phyloP scores from a whole-genome alignment of 1,284 basidiomycete genomes.

The Exsudoporus floridanus region DNA sequence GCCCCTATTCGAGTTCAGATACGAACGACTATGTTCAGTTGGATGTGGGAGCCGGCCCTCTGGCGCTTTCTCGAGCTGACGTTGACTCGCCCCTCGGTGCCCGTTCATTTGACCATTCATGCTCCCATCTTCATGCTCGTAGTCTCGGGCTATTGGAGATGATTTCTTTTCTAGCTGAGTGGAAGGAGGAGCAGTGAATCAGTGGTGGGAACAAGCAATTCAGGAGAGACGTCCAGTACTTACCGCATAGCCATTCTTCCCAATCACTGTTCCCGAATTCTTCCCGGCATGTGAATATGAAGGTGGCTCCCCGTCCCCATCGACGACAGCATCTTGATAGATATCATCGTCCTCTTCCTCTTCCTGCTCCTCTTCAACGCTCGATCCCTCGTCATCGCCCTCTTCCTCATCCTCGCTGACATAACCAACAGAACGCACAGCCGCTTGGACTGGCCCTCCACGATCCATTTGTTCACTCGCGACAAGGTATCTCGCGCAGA shows the following conservation, averaged over 20 bases:
- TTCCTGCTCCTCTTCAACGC: slow-evolving; percentile 73
- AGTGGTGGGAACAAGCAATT: background rate
- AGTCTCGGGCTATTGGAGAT: slow-evolving; percentile 14
- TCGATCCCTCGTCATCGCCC: slow-evolving; percentile 63
- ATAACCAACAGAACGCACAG: slow-evolving; percentile 88
- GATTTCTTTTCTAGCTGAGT: slow-evolving; percentile 42
- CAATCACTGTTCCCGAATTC: slow-evolving; percentile 49
- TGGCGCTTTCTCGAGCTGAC: slow-evolving; percentile 72
- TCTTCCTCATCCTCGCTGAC: slow-evolving; percentile 75
- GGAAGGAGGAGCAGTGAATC: slow-evolving; percentile 27
- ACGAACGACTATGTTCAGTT: slow-evolving; percentile 21
- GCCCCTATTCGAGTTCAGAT: slow-evolving; percentile 18
- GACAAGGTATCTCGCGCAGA: slow-evolving; percentile 94
- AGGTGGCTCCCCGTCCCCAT: slow-evolving; percentile 51
- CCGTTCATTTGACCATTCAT: slow-evolving; percentile 32
- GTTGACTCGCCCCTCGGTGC: slow-evolving; percentile 50
- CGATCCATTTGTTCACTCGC: slow-evolving; percentile 94
- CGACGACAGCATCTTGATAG: slow-evolving; percentile 38
- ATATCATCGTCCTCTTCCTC: slow-evolving; percentile 50
- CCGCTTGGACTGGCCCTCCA: slow-evolving; percentile 89
- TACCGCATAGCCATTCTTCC: slow-evolving; percentile 73
- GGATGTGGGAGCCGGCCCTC: slow-evolving; percentile 48
- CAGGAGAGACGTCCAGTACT: slow-evolving; percentile 32
- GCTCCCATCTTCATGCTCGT: background rate
- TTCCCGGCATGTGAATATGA: slow-evolving; percentile 46